Evolutionary conservation across 208 protist species (phyloP), one percentile per base, ranked within the genome.

Genomic region (Balamuthia mandrillaris): DNA sequence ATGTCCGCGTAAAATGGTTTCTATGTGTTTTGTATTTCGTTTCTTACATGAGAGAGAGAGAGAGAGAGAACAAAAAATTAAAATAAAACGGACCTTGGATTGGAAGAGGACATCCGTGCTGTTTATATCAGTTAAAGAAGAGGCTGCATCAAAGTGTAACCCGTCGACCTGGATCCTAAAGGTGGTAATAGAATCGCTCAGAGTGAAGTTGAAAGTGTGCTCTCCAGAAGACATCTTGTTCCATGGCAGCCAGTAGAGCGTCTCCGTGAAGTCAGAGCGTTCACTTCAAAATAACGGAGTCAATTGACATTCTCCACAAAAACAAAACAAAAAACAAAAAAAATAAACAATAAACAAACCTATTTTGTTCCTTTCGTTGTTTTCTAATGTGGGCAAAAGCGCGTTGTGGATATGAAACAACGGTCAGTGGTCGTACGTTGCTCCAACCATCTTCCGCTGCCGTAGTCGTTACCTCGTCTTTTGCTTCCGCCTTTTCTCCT

Each of bases 131-230:
- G 41, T 14, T 56, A 21, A 24, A 56, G 68, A 66, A 14, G 6
- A 54, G 35, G 18, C 6, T 37, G 6, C 49, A 56, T 56, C 49
- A 18, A 56, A 18, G 18, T 18, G 37, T 35, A 88, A 77, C 18
- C 27, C 86, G 49, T 87, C 75, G 12, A 87, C 56, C 39, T 72
- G 78, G n/a, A 90, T 31, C 21, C 18, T 4, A 56, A 88, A 89
- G 14, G 61, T 47, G 5, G 85, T 89, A 14, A 88, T 85, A 16
- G 27, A 81, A 29, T 88, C 83, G 84, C 61, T 83, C 5, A 88
- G 31, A 3, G n/a, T 10, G 70, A 88, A 88, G 18, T 12, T 49
- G 16, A 88, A 44, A 27, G 3, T 82, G 14, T 12, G 78, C 47
- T 10, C 4, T 4, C 9, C 52, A 1, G 3, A 21, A 1, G 24